Percentiles rank a stretch among this genome's conserved stretches.
Evolutionary conservation across 2,329 filamentous ascomycete species (phyloP).

Genomic region (Aspergillus versicolor): DNA sequence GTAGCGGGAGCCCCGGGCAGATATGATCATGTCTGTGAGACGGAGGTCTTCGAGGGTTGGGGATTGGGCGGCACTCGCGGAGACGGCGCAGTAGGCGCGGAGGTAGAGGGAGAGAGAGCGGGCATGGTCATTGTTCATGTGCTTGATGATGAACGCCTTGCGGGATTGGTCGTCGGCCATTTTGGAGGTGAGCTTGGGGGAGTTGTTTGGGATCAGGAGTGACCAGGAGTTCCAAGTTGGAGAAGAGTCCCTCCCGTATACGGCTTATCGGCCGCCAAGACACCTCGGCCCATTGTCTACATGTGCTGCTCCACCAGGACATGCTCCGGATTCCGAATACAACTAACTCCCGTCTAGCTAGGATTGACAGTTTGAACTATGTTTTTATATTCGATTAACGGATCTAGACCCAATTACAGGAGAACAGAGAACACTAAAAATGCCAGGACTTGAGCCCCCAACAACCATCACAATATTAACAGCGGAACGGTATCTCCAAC

Average conservation of each 20-base stretch:
- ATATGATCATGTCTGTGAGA: constrained; percentile 63
- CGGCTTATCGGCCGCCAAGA: no score
- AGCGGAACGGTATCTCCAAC: neutral
- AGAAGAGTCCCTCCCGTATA: no score
- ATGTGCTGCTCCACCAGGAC: no score
- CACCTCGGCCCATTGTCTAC: no score
- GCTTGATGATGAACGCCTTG: constrained; percentile 66
- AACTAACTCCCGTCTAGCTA: no score
- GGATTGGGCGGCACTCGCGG: constrained; percentile 54
- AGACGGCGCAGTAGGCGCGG: constrained; percentile 65
- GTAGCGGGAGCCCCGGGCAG: constrained; percentile 47
- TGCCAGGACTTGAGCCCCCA: neutral
- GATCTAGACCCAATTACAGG: neutral
- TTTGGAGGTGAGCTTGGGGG: neutral
- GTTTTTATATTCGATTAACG: neutral
- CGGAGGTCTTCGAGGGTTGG: constrained; percentile 66
- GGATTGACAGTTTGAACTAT: no score
- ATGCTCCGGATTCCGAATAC: no score
- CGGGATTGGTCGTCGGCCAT: constrained; percentile 28
- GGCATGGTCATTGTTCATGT: constrained; percentile 85
- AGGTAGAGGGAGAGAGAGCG: constrained; percentile 75
- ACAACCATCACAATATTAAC: neutral
- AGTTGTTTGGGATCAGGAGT: neutral
- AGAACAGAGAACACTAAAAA: neutral
- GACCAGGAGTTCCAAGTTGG: no score